Evolutionary conservation across 75 land plant species (phyloP).

Genomic region (Adiantum capillusveneris): DNA sequence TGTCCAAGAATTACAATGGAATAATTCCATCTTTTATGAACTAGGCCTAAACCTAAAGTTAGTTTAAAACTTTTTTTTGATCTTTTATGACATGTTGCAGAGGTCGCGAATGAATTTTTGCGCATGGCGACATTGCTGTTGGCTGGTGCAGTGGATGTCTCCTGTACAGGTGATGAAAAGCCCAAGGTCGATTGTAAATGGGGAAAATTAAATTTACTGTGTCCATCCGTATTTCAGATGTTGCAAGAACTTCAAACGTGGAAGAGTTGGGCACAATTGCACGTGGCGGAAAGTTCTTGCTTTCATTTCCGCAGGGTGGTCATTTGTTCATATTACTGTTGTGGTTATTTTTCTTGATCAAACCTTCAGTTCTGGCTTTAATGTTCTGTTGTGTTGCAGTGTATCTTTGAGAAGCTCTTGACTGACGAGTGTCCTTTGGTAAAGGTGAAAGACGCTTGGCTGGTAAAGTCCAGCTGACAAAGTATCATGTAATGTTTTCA

Average conservation of each 20-base stretch:
- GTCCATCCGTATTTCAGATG: slow-evolving; percentile 28
- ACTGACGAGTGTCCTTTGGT: too few relatives aligned
- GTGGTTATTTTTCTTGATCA: too few relatives aligned
- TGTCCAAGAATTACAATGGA: too few relatives aligned
- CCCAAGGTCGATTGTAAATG: too few relatives aligned
- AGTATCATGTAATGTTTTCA: too few relatives aligned
- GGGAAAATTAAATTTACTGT: too few relatives aligned
- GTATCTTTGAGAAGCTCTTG: too few relatives aligned
- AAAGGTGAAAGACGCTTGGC: too few relatives aligned
- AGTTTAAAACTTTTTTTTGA: not conserved
- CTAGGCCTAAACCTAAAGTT: not conserved
- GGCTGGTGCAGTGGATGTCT: slow-evolving; percentile 66
- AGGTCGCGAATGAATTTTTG: slow-evolving; percentile 82
- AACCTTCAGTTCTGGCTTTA: too few relatives aligned
- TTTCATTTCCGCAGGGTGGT: slow-evolving; percentile 73
- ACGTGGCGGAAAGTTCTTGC: slow-evolving; percentile 69
- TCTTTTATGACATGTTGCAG: slow-evolving; percentile 30
- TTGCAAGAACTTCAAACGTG: slow-evolving; percentile 38
- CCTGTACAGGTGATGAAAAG: slow-evolving; percentile 36
- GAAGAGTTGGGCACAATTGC: slow-evolving; percentile 52
- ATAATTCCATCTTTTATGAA: not conserved
- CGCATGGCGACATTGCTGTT: slow-evolving; percentile 77
- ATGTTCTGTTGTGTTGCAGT: too few relatives aligned
- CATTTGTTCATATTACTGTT: too few relatives aligned
- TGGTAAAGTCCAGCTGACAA: too few relatives aligned